phyloP scores from a whole-genome alignment of 805 yeast genomes.

The Monosporozyma unispora region DNA sequence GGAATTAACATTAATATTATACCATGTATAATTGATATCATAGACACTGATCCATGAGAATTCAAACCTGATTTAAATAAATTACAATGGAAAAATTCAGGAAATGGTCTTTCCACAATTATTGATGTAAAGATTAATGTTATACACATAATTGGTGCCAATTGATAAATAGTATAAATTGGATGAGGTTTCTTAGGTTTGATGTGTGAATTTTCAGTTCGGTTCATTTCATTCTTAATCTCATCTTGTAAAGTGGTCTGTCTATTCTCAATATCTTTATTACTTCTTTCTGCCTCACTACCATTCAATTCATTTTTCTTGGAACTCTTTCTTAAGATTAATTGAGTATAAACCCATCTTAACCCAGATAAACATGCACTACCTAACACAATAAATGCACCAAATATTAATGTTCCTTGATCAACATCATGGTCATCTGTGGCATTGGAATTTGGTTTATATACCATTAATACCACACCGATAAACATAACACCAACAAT shows the following conservation, averaged over 20 bases:
- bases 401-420: constrained; percentile 32
- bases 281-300: background rate
- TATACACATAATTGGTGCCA: constrained; percentile 77
- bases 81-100: constrained; percentile 18
- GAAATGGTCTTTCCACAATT: constrained; percentile 52
- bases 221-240: too few species aligned
- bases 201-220: too few species aligned
- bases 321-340: constrained; percentile 55
- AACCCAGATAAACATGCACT: constrained; percentile 82
- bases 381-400: constrained; percentile 63
- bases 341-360: constrained; percentile 91
- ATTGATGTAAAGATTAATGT: constrained; percentile 55
- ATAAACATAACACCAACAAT: constrained; percentile 72
- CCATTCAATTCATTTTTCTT: constrained; percentile 31
- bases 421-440: constrained; percentile 6
- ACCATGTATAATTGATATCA: constrained; percentile 40
- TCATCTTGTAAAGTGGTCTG: background rate
- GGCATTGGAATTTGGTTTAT: constrained; percentile 30
- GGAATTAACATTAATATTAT: constrained; percentile 60
- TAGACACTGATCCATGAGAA: background rate
- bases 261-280: background rate
- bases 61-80: constrained; percentile 13
- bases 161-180: constrained; percentile 68
- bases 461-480: constrained; percentile 86
- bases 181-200: constrained; percentile 46